phyloP scores from a whole-genome alignment of 805 yeast species.

The Sugiyamaella smithiae region DNA sequence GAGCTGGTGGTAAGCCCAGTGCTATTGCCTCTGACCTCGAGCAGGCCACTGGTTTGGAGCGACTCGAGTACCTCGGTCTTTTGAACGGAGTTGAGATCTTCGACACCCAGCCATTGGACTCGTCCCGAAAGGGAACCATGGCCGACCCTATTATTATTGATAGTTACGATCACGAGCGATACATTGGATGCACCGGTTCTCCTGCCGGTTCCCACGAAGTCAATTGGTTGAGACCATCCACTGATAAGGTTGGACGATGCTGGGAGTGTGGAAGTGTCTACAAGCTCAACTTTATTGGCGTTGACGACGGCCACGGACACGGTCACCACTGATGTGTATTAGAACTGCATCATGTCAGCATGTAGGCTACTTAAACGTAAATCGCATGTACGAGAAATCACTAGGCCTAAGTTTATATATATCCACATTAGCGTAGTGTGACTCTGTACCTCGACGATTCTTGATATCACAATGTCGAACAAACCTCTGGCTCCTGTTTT shows the following conservation, averaged over 20 bases:
- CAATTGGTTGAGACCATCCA: slow-evolving; percentile 89
- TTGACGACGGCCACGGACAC: slow-evolving; percentile 40
- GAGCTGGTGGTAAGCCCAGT: slow-evolving; percentile 84
- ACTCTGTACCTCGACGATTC: too few relatives aligned
- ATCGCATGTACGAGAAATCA: not conserved
- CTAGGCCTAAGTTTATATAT: too few relatives aligned
- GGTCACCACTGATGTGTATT: slow-evolving; percentile 41
- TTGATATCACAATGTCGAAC: too few relatives aligned
- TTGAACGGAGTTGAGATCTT: slow-evolving; percentile 89
- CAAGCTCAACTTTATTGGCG: slow-evolving; percentile 84
- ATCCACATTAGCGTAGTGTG: too few relatives aligned
- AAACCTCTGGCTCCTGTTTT: too few relatives aligned
- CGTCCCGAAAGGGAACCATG: slow-evolving; percentile 88
- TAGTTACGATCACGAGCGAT: slow-evolving; percentile 88
- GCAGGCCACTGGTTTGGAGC: slow-evolving; percentile 97
- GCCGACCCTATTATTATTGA: slow-evolving; percentile 86
- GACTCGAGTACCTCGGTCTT: slow-evolving; percentile 91
- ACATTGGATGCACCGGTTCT: slow-evolving; percentile 95
- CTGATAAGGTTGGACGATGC: slow-evolving; percentile 84
- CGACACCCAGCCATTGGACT: slow-evolving; percentile 82
- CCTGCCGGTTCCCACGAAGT: slow-evolving; percentile 90
- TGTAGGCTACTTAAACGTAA: not conserved
- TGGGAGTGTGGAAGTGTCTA: slow-evolving; percentile 99
- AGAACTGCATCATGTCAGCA: not conserved
- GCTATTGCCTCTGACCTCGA: slow-evolving; percentile 90